Base-by-base conservation (phyloP, 2,329 filamentous ascomycete species). In the Fusarium sororula region DNA sequence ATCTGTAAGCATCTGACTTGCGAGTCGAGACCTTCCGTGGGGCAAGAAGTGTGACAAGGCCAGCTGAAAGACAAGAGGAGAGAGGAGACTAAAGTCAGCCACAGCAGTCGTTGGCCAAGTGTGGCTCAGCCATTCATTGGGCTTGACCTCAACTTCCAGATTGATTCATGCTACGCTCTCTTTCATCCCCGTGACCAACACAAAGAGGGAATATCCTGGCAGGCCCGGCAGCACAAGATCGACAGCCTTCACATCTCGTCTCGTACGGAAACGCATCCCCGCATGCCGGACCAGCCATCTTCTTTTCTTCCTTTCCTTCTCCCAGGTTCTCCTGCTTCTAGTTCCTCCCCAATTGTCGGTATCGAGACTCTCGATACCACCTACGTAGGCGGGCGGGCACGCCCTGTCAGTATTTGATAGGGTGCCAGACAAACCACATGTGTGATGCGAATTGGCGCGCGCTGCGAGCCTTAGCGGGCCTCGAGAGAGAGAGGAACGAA, bases 321-420 rank as follows among this genome's bases (percentile, higher is more conserved):
- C 45, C 66, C 47, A 66, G 51, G 60, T 68, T 65, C 58, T 69
- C 55, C 59, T 58, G 41, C 50, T 58, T 41, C 26, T 41, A 26
- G 37, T 62, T 20, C 37, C 30, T 56, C 50, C 60, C 61, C 18
- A 42, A 55, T 64, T 50, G 57, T 54, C 54, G 53, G 60, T 54
- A 48, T 44, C 71, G 37, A 24, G 50, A 28, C 2, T 17, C 12
- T n/a, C 30, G 22, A 51, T 53, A 26, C 50, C 18, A 53, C 50
- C 30, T 48, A 63, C 53, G 66, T 66, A 64, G 44, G 57, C 17
- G 41, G 28, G 44, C 35, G 41, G 28, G 35, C 45, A 55, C 68
- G 75, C 76, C 76, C 62, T 70, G 67, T 75, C 67, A 12, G 35
- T 37, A 51, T 58, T 77, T 80, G 78, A 79, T 79, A 78, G 77